Evolutionary conservation across 2,329 filamentous ascomycete species (phyloP).

Genomic region (Claviceps sp.): DNA sequence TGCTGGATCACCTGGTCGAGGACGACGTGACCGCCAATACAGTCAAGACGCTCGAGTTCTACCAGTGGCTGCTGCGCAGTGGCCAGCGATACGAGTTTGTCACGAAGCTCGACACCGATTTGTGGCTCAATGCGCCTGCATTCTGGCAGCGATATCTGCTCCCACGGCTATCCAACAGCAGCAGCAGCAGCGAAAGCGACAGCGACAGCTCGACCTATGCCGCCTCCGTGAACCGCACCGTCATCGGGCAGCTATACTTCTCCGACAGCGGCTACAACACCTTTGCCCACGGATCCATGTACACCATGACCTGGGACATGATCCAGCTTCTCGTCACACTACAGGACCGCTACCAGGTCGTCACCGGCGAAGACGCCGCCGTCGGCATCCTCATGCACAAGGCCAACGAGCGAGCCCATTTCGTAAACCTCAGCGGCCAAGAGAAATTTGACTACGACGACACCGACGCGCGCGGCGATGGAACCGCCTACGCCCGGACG

Average conservation of each 20-base stretch:
- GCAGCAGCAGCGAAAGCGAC: too few species aligned
- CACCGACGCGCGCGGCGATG: constrained; percentile 14
- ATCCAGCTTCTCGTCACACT: constrained; percentile 14
- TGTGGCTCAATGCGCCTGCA: constrained; percentile 18
- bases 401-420: constrained; percentile 11
- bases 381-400: constrained; percentile 16
- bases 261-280: constrained; percentile 12
- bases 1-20: constrained; percentile 19
- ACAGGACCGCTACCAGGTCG: constrained; percentile 13
- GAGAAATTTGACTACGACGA: constrained; percentile 20
- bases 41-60: constrained; percentile 21
- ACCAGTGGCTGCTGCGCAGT: constrained; percentile 15
- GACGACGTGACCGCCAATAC: constrained; percentile 19
- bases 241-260: constrained; percentile 18
- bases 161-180: constrained; percentile 9
- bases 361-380: constrained; percentile 19
- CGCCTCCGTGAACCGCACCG: constrained; percentile 12
- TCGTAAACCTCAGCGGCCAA: constrained; percentile 16
- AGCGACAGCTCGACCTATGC: background rate
- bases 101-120: constrained; percentile 20
- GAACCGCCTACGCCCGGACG: constrained; percentile 15
- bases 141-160: constrained; percentile 18
- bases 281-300: constrained; percentile 20
- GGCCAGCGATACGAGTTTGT: constrained; percentile 16
- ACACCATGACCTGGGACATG: constrained; percentile 21